Percentiles rank a stretch among this genome's conserved stretches.
Evolutionary conservation across 2,329 filamentous ascomycete species (phyloP).

Genomic region (Trematosphaeria pertusa): DNA sequence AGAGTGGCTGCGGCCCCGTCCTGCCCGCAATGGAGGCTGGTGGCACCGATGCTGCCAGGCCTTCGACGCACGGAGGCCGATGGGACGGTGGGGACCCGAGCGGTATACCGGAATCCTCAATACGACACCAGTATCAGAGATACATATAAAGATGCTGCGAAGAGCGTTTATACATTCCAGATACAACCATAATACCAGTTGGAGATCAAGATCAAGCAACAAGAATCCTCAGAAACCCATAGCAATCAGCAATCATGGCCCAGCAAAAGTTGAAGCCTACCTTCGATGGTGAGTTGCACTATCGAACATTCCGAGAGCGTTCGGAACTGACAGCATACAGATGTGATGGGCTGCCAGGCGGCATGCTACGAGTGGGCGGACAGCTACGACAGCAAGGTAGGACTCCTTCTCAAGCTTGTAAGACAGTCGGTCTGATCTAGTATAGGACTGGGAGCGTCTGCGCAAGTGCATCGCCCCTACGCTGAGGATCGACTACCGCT

Average conservation of each 20-base stretch:
- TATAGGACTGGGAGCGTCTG: constrained; percentile 65
- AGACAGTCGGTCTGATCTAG: constrained; percentile 6
- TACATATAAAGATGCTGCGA: constrained; percentile 2
- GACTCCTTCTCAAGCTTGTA: constrained; percentile 3
- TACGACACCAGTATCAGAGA: constrained; percentile 1
- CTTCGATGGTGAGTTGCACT: constrained; percentile 39
- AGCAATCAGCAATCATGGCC: constrained; percentile 36
- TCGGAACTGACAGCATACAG: constrained; percentile 35
- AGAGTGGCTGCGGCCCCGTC: constrained; percentile 35
- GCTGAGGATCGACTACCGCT: constrained; percentile 72
- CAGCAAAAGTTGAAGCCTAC: constrained; percentile 41
- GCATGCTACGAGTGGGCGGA: constrained; percentile 69
- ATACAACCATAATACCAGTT: no score
- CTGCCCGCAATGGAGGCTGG: constrained; percentile 18
- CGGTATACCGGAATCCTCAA: constrained; percentile 22
- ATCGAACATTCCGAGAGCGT: background rate
- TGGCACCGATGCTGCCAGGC: constrained; percentile 20
- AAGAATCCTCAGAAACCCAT: no score
- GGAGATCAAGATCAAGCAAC: no score
- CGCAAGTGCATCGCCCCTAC: constrained; percentile 68
- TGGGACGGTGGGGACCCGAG: constrained; percentile 43
- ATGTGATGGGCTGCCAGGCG: constrained; percentile 59
- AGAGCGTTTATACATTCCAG: background rate
- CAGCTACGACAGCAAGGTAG: constrained; percentile 68
- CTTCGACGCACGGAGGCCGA: constrained; percentile 25